phyloP scores from a whole-genome alignment of 345 rosid species.

The Stellera chamaejasme region DNA sequence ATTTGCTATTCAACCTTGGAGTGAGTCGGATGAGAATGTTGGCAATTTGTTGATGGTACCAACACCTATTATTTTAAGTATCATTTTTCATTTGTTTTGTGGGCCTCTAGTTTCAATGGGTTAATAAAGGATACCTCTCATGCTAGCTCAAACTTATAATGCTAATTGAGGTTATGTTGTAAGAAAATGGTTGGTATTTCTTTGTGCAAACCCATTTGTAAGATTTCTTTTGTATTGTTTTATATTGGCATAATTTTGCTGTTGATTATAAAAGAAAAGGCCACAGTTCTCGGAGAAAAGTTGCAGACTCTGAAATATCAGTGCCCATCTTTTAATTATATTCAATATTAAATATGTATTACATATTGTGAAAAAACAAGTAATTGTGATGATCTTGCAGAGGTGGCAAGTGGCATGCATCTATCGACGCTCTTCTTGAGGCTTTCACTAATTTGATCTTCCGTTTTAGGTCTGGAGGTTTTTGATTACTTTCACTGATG shows the following conservation, averaged over 20 bases:
- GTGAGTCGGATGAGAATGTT: slow-evolving; percentile 63
- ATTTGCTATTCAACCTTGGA: slow-evolving; percentile 83
- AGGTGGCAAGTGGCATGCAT: slow-evolving; percentile 7
- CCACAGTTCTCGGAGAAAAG: too few species aligned
- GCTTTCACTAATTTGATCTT: slow-evolving; percentile 12
- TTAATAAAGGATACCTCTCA: too few species aligned
- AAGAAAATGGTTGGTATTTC: too few species aligned
- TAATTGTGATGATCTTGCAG: too few species aligned
- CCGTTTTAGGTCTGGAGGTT: slow-evolving; percentile 92
- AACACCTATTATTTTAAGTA: slow-evolving; percentile 3
- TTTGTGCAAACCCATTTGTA: too few species aligned
- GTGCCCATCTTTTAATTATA: too few species aligned
- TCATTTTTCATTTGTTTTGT: too few species aligned
- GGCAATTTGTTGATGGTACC: slow-evolving; percentile 97
- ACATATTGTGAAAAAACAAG: background rate
- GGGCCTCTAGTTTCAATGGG: too few species aligned
- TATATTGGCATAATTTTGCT: background rate
- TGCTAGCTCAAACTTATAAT: too few species aligned
- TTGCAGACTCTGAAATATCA: too few species aligned
- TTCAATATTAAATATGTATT: background rate
- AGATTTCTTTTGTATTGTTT: background rate
- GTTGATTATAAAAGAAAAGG: too few species aligned
- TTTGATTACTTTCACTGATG: slow-evolving; percentile 79
- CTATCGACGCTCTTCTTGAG: background rate
- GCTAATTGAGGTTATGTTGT: too few species aligned